These are phyloP conservation scores for Prunella vulgaris DNA, from an alignment of 257 asterid species.

Conservation along the genomic window DNA sequence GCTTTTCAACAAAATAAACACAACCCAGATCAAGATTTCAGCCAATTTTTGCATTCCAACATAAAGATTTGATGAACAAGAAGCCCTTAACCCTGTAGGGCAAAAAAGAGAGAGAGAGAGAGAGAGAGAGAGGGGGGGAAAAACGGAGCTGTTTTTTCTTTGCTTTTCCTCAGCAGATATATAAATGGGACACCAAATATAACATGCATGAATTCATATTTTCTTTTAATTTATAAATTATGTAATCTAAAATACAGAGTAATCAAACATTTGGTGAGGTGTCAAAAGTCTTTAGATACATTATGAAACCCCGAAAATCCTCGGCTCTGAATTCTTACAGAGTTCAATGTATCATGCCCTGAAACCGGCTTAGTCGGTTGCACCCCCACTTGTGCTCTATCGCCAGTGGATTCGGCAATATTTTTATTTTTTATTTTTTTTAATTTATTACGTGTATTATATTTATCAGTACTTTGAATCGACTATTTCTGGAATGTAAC, in stretches of 20 bases:
- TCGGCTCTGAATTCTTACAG: conserved; percentile 19
- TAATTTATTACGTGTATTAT: not conserved
- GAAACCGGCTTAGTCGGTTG: conserved; percentile 46
- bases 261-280: conserved; percentile 38
- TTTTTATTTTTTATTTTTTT: not conserved
- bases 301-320: conserved; percentile 28
- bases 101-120: conserved; percentile 33
- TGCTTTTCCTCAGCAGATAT: conserved; percentile 22
- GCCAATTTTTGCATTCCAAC: conserved; percentile 55
- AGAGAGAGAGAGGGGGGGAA: conserved; percentile 8
- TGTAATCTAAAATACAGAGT: conserved; percentile 8
- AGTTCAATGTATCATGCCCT: conserved; percentile 69
- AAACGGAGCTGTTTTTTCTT: conserved; percentile 17
- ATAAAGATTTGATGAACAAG: conserved; percentile 21
- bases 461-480: not conserved
- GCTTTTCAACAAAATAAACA: conserved; percentile 42
- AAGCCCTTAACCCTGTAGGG: conserved; percentile 61
- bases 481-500: not conserved
- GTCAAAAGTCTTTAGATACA: conserved; percentile 42
- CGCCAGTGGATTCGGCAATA: not conserved
- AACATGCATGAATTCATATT: conserved; percentile 35
- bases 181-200: conserved; percentile 19
- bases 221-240: not conserved
- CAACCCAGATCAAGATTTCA: conserved; percentile 51
- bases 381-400: conserved; percentile 37